Base-by-base conservation (phyloP, 805 yeast genomes). In the Pichia eremophila region DNA sequence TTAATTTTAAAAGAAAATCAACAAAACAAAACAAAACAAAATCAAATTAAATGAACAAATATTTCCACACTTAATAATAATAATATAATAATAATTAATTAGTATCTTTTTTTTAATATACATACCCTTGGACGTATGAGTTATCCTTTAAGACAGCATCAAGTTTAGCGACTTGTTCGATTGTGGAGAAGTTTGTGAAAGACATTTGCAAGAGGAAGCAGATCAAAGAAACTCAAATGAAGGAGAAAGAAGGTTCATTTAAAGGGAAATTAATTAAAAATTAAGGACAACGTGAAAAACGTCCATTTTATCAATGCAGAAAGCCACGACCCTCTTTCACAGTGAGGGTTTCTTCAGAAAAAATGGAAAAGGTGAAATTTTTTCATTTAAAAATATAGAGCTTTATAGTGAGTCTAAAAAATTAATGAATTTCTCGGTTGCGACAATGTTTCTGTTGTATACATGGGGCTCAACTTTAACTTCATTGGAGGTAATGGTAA, bases 41-140 rank as follows among this genome's bases (percentile, higher is more conserved):
- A 19, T 22, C 25, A 22, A 1, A 22, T 22, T 7, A 22, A 5
- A 22, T 22, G 5, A 22, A 22, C 25, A 22, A 4, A 22, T 22
- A 22, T 1, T 3, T 3, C 14, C 14, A 12, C 6, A 10, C 32
- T 12, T 29, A 12, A 29, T 29, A 29, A 29, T 29, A 29, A 29
- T 29, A 29, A 29, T 8, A 29, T 29, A 29, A 29, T 29, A 3
- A 8, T 29, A 37, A 40, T 15, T 11, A 19, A 40, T 18, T 11
- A 15, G 19, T 10, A n/a, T n/a, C n/a, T n/a, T n/a, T n/a, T n/a
- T 17, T 5, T 17, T 17, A 35, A n/a, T 15, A 22, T 45, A 85
- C 95, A 72, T 84, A 87, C 95, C 96, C 96, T 72, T 86, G 90
- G 63, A 90, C 69, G 87, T 89, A 90, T 60, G 95, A 86, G 80